phyloP scores from a whole-genome alignment of 2,329 filamentous ascomycete species.

The Hirsutella rhossiliensis region DNA sequence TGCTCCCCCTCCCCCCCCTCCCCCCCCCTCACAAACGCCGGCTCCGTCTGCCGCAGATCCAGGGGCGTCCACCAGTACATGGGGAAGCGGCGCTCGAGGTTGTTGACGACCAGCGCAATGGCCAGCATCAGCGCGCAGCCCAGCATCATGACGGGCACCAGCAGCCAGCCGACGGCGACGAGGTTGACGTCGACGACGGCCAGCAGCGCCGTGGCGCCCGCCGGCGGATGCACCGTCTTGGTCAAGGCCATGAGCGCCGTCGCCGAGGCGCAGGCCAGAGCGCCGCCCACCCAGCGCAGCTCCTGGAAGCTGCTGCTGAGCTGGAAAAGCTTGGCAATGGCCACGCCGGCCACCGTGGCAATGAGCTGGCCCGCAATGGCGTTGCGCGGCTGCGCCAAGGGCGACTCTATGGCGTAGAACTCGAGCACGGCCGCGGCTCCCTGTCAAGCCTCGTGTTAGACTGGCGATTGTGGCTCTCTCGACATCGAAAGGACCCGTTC shows the following conservation, averaged over 20 bases:
- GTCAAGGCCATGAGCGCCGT: slow-evolving; percentile 57
- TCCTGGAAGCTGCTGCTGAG: slow-evolving; percentile 32
- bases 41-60: slow-evolving; percentile 9
- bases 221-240: slow-evolving; percentile 62
- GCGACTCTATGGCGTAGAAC: slow-evolving; percentile 60
- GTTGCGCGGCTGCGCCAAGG: slow-evolving; percentile 62
- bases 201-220: slow-evolving; percentile 60
- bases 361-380: slow-evolving; percentile 55
- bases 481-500: too few species aligned
- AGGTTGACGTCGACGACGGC: slow-evolving; percentile 47
- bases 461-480: too few species aligned
- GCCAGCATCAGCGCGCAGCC: slow-evolving; percentile 48
- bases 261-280: slow-evolving; percentile 51
- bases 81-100: slow-evolving; percentile 54
- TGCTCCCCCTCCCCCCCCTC: neutral
- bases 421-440: slow-evolving; percentile 66
- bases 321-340: slow-evolving; percentile 53
- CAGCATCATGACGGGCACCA: slow-evolving; percentile 51
- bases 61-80: slow-evolving; percentile 57
- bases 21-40: neutral
- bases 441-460: slow-evolving; percentile 20
- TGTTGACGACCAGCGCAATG: slow-evolving; percentile 55
- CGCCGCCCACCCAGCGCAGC: slow-evolving; percentile 51
- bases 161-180: slow-evolving; percentile 51
- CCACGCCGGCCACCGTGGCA: slow-evolving; percentile 46